A percentile compares a stretch with the other conserved stretches of the same genome.
Evolutionary conservation across 2,329 filamentous ascomycete genomes (phyloP).

Genomic region (Alternaria conjuncta): DNA sequence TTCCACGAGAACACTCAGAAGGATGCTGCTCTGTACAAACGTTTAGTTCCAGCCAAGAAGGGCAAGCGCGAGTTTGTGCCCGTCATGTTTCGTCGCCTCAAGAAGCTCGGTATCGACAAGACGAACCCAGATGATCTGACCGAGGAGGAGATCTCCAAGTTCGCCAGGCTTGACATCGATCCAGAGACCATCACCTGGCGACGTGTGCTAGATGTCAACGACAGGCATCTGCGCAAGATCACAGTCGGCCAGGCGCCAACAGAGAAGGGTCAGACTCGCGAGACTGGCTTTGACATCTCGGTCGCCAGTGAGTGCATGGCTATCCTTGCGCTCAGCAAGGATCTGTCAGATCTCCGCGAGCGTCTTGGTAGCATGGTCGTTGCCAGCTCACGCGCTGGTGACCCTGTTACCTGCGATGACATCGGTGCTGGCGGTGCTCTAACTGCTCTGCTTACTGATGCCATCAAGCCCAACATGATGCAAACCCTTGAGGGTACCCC

Average conservation of each 20-base stretch:
- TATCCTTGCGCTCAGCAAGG: slow-evolving; percentile 90
- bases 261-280: slow-evolving; percentile 85
- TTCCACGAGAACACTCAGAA: slow-evolving; percentile 98
- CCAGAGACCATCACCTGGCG: slow-evolving; percentile 97
- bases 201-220: slow-evolving; percentile 95
- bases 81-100: slow-evolving; percentile 89
- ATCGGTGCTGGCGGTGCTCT: slow-evolving; percentile 91
- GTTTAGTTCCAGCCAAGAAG: slow-evolving; percentile 88
- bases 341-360: slow-evolving; percentile 86
- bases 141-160: slow-evolving; percentile 83
- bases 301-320: slow-evolving; percentile 99
- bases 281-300: slow-evolving; percentile 97
- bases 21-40: slow-evolving; percentile 83
- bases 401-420: slow-evolving; percentile 95
- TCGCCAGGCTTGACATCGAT: slow-evolving; percentile 95
- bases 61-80: slow-evolving; percentile 86
- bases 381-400: slow-evolving; percentile 81
- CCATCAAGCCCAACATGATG: slow-evolving; percentile 99
- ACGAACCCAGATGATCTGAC: slow-evolving; percentile 91
- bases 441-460: slow-evolving; percentile 94
- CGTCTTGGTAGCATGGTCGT: slow-evolving; percentile 95
- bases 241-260: slow-evolving; percentile 88
- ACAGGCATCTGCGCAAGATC: slow-evolving; percentile 87
- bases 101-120: slow-evolving; percentile 96
- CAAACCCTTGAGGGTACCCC: slow-evolving; percentile 96